Evolutionary conservation across 148 eudicot genomes (phyloP).

Genomic region (Fagopyrum tataricum): DNA sequence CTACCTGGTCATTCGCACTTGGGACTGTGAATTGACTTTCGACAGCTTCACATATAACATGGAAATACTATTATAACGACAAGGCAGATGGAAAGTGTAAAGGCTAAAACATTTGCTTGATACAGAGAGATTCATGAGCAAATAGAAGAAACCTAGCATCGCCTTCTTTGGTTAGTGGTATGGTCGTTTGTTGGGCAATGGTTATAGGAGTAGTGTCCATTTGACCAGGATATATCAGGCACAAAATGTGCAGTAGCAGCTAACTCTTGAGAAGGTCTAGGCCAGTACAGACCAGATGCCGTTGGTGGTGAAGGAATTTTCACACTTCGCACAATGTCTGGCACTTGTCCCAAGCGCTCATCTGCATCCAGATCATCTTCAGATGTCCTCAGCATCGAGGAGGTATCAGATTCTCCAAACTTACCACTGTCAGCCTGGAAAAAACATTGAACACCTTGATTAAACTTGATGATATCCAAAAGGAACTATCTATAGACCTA

Average conservation of each 20-base stretch:
- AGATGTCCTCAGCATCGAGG: constrained; percentile 41
- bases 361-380: constrained; percentile 69
- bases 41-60: neutral
- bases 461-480: neutral
- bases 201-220: constrained; percentile 16
- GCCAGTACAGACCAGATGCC: constrained; percentile 75
- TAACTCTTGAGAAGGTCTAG: constrained; percentile 32
- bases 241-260: constrained; percentile 43
- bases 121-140: neutral
- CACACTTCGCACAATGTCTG: constrained; percentile 68
- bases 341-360: constrained; percentile 70
- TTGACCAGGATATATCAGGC: constrained; percentile 51
- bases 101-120: neutral
- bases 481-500: neutral
- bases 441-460: neutral
- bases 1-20: neutral
- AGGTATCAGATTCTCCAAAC: constrained; percentile 67
- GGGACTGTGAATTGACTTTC: neutral
- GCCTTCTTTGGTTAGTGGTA: constrained; percentile 35
- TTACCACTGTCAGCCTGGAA: constrained; percentile 74
- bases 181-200: constrained; percentile 18
- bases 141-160: neutral
- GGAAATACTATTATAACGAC: neutral
- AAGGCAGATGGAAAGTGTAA: neutral
- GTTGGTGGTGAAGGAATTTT: constrained; percentile 79